phyloP scores from a whole-genome alignment of 2,329 filamentous ascomycete genomes.

The Pleomassaria siparia region DNA sequence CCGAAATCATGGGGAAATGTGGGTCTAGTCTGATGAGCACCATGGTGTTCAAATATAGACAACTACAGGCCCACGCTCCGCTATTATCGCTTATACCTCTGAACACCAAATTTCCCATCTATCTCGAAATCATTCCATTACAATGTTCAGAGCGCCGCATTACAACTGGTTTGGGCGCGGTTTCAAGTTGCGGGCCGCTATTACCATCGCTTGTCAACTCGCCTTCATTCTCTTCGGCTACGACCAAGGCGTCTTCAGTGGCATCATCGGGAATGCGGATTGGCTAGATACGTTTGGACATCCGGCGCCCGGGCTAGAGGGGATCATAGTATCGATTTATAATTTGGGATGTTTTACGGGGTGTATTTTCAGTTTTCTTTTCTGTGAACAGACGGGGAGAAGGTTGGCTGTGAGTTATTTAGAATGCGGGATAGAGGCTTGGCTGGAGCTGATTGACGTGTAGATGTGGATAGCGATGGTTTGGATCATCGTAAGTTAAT shows the following conservation, averaged over 20 bases:
- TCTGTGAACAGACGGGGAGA: conserved; percentile 41
- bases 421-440: no score
- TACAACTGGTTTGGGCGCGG: conserved; percentile 30
- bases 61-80: background rate
- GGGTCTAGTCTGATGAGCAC: background rate
- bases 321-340: conserved; percentile 48
- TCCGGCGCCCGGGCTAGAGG: conserved; percentile 41
- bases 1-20: background rate
- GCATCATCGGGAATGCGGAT: conserved; percentile 45
- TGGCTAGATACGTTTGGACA: conserved; percentile 45
- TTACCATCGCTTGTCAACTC: conserved; percentile 33
- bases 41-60: background rate
- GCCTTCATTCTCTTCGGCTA: conserved; percentile 40
- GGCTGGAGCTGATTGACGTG: background rate
- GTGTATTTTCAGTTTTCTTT: conserved; percentile 41
- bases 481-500: conserved; percentile 37
- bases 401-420: conserved; percentile 24
- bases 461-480: conserved; percentile 47
- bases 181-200: conserved; percentile 29
- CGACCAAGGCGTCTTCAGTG: conserved; percentile 43
- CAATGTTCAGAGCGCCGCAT: conserved; percentile 25
- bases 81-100: background rate
- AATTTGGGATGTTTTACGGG: conserved; percentile 44
- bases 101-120: background rate
- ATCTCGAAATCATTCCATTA: background rate